A percentile compares a stretch with the other conserved stretches of the same genome.
phyloP scores from a whole-genome alignment of 23 red algal species.

The Agarophyton chilense region DNA sequence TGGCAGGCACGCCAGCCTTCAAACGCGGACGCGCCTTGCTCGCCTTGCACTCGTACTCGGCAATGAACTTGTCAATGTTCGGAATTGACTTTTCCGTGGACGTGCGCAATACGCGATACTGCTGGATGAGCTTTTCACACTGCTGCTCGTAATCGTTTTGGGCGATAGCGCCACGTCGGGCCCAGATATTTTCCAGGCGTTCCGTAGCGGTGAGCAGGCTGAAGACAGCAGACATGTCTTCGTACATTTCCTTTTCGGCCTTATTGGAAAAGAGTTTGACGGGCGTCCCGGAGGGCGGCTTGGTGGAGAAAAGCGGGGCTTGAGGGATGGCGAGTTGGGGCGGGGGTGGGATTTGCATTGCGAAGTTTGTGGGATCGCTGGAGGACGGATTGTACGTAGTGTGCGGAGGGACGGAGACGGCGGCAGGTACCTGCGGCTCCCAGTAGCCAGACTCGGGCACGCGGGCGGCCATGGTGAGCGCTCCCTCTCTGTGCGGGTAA shows the following conservation, averaged over 20 bases:
- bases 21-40: slow-evolving; percentile 53
- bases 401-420: background rate
- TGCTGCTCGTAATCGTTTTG: slow-evolving; percentile 60
- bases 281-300: slow-evolving; percentile 27
- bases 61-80: slow-evolving; percentile 61
- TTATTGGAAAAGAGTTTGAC: slow-evolving; percentile 37
- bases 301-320: slow-evolving; percentile 27
- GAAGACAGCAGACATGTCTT: slow-evolving; percentile 70
- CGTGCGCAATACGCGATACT: slow-evolving; percentile 34
- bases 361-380: too few relatives aligned
- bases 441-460: background rate
- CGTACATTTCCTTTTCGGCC: slow-evolving; percentile 57
- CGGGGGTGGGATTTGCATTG: background rate
- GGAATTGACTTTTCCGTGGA: slow-evolving; percentile 35
- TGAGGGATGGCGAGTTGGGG: background rate
- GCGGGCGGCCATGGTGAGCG: background rate
- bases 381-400: background rate
- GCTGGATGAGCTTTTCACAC: slow-evolving; percentile 61
- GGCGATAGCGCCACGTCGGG: slow-evolving; percentile 51
- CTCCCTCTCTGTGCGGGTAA: too few relatives aligned
- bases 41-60: slow-evolving; percentile 66
- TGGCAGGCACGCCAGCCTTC: slow-evolving; percentile 39
- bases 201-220: slow-evolving; percentile 61
- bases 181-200: slow-evolving; percentile 72
- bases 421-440: slow-evolving; percentile 1